Evolutionary conservation across 805 yeast species (phyloP).

Genomic region (Saturnispora bothae): DNA sequence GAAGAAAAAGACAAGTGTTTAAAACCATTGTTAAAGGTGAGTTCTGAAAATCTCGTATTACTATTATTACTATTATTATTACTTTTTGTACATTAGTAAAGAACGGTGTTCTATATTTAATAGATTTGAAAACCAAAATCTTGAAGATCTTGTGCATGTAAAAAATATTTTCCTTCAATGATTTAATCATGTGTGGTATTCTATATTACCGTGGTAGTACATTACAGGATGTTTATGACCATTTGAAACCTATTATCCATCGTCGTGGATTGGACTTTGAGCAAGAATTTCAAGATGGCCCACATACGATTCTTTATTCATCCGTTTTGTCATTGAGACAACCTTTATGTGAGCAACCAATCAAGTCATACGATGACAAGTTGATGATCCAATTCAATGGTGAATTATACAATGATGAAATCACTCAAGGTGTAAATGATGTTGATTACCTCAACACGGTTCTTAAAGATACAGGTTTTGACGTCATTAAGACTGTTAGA

Average conservation of each 20-base stretch:
- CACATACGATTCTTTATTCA: slow-evolving; percentile 33
- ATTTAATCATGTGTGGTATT: slow-evolving; percentile 46
- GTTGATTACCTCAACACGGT: slow-evolving; percentile 39
- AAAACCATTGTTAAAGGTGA: no score
- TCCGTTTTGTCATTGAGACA: slow-evolving; percentile 73
- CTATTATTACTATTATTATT: not conserved
- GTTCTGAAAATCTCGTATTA: no score
- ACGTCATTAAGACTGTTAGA: slow-evolving; percentile 34
- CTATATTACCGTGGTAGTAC: slow-evolving; percentile 24
- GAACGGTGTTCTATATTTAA: no score
- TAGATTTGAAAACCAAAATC: no score
- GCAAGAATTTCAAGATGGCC: slow-evolving; percentile 18
- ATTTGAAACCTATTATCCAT: slow-evolving; percentile 35
- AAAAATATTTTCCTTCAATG: not conserved
- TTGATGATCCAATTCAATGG: slow-evolving; percentile 76
- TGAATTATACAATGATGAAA: slow-evolving; percentile 62
- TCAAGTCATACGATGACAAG: slow-evolving; percentile 21
- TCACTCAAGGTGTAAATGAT: slow-evolving; percentile 43
- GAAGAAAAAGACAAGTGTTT: slow-evolving; percentile 28
- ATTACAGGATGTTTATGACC: slow-evolving; percentile 19
- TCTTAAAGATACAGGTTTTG: slow-evolving; percentile 16
- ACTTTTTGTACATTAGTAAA: not conserved
- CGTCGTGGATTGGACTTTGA: slow-evolving; percentile 60
- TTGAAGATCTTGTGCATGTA: no score
- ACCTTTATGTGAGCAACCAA: slow-evolving; percentile 75